Conservation (phyloP, 257 asterid species). For the Solanum neorickii region DNA sequence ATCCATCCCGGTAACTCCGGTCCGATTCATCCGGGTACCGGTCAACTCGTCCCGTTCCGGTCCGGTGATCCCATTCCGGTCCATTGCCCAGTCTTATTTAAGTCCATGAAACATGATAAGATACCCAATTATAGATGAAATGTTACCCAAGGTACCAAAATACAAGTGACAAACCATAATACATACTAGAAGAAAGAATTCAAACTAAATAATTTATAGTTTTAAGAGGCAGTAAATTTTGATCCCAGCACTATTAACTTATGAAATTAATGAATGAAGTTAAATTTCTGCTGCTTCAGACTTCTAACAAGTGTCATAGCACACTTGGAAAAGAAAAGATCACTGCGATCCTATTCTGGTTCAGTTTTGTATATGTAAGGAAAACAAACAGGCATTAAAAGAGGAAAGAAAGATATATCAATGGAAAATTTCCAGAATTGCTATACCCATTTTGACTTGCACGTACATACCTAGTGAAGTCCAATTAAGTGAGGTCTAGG, state of each 20-base stretch:
- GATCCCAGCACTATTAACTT: neutral
- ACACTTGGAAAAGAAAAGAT: neutral
- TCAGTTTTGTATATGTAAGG: neutral
- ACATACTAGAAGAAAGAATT: neutral
- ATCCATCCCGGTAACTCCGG: no score
- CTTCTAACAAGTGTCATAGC: neutral
- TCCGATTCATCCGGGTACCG: no score
- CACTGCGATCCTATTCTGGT: neutral
- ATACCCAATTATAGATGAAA: neutral
- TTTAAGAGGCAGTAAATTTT: neutral
- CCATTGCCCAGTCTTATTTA: neutral
- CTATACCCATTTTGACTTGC: neutral
- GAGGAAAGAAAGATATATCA: neutral
- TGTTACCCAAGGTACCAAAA: neutral
- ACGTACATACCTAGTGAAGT: neutral
- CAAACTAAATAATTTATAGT: neutral
- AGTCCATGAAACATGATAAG: neutral
- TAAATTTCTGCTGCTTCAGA: neutral
- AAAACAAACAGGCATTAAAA: neutral
- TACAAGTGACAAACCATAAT: neutral
- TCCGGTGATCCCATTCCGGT: no score
- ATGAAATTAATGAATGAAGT: neutral
- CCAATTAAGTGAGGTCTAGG: neutral
- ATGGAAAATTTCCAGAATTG: neutral
- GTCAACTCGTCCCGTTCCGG: no score